Conservation (phyloP, 2,329 filamentous ascomycete genomes). For the Microdochium bolleyi region DNA sequence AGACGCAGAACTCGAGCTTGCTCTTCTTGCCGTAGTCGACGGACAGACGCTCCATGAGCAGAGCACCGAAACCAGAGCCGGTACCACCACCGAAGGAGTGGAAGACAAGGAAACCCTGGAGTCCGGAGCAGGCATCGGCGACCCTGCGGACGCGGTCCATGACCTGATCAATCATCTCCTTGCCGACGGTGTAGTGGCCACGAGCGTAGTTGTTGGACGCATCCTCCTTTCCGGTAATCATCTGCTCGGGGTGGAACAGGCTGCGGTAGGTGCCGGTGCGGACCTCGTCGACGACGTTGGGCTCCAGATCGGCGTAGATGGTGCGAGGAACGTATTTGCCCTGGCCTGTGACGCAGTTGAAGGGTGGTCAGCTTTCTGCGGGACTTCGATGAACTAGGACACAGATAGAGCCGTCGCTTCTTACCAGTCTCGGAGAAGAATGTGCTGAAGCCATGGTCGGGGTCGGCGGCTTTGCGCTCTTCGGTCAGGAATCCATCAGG, state of each 20-base stretch:
- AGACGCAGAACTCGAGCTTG: constrained; percentile 99
- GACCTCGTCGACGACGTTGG: constrained; percentile 98
- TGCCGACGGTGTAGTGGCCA: constrained; percentile 99
- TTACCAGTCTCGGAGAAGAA: constrained; percentile 99
- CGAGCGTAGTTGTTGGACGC: constrained; percentile 99
- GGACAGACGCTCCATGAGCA: constrained; percentile 97
- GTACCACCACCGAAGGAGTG: constrained; percentile 99
- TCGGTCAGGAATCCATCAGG: constrained; percentile 98
- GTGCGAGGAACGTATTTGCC: constrained; percentile 98
- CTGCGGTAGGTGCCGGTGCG: constrained; percentile 93
- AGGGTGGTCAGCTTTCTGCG: background rate
- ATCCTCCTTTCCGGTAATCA: constrained; percentile 99
- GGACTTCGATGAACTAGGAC: constrained; percentile 6
- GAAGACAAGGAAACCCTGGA: constrained; percentile 99
- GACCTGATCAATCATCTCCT: constrained; percentile 97
- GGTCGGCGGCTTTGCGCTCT: constrained; percentile 87
- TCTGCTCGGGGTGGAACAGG: constrained; percentile 98
- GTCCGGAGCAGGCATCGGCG: constrained; percentile 94
- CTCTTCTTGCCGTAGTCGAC: constrained; percentile 99
- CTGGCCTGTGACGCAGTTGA: constrained; percentile 53
- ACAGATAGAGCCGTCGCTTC: constrained; percentile 6
- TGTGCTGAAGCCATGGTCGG: constrained; percentile 97
- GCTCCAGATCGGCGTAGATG: constrained; percentile 99
- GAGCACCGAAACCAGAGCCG: constrained; percentile 94
- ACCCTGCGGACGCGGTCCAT: constrained; percentile 96